Evolutionary conservation across 2,329 filamentous ascomycete species (phyloP).

Genomic region (Colletotrichum sp.): DNA sequence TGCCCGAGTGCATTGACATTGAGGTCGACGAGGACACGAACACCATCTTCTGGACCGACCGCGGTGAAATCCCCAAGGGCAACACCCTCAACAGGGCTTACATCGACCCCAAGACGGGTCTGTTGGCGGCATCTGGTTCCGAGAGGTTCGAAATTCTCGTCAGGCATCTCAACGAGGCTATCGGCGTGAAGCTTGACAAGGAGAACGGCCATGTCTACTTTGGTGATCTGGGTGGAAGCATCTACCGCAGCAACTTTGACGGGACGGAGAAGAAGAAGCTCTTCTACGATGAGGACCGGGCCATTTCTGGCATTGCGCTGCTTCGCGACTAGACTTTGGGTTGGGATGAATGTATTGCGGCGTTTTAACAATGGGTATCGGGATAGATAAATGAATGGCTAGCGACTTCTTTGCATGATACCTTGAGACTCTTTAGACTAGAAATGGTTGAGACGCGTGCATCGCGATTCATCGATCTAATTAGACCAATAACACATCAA

Average conservation of each 20-base stretch:
- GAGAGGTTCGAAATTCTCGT: constrained; percentile 29
- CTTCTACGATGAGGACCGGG: constrained; percentile 18
- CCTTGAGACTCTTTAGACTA: background rate
- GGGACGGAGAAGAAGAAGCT: constrained; percentile 30
- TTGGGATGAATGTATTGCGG: background rate
- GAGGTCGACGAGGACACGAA: constrained; percentile 51
- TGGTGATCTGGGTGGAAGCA: constrained; percentile 42
- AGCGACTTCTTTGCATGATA: background rate
- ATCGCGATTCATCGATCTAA: background rate
- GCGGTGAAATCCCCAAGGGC: constrained; percentile 60
- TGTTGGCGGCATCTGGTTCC: background rate
- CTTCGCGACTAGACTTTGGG: background rate
- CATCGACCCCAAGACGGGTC: constrained; percentile 17
- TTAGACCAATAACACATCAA: background rate
- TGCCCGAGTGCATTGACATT: constrained; percentile 63
- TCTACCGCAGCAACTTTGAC: constrained; percentile 39
- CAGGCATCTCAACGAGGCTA: constrained; percentile 48
- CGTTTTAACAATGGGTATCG: background rate
- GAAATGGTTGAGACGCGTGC: background rate
- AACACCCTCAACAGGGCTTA: constrained; percentile 53
- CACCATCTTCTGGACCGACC: constrained; percentile 64
- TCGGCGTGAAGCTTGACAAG: constrained; percentile 46
- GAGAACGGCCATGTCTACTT: constrained; percentile 38
- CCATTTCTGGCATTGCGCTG: background rate
- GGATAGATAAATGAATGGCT: background rate